A percentile compares a stretch with the other conserved stretches of the same genome.
Evolutionary conservation across 768 basidiomycete species (phyloP).

Genomic region (Leccinum pellstonianum): DNA sequence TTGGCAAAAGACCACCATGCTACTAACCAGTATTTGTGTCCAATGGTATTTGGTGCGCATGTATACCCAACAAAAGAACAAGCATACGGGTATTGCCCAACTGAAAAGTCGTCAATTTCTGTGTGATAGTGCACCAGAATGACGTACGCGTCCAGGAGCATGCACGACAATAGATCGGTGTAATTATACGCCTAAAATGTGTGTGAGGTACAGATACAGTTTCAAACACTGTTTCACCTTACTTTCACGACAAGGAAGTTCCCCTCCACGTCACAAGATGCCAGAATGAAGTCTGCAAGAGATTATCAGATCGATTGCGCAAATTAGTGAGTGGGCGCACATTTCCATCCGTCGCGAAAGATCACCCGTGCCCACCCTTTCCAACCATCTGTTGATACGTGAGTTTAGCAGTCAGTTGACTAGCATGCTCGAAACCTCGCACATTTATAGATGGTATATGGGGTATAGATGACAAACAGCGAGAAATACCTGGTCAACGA

Average conservation of each 20-base stretch:
- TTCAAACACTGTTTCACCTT: neutral
- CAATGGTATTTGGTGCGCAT: conserved; percentile 79
- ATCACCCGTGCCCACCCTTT: conserved; percentile 80
- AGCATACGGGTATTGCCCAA: conserved; percentile 87
- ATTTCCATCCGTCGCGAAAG: conserved; percentile 82
- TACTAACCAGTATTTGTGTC: conserved; percentile 72
- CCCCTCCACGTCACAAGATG: conserved; percentile 81
- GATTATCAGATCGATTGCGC: conserved; percentile 5
- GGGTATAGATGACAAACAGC: conserved; percentile 73
- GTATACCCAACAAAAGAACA: conserved; percentile 82
- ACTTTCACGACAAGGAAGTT: conserved; percentile 86
- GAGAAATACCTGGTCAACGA: conserved; percentile 63
- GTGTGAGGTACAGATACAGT: neutral
- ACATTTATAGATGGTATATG: conserved; percentile 90
- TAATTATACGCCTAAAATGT: conserved; percentile 69
- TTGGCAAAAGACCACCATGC: neutral
- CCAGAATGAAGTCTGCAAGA: conserved; percentile 67
- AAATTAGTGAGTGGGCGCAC: conserved; percentile 38
- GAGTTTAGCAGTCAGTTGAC: neutral
- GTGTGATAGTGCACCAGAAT: neutral
- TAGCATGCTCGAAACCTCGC: conserved; percentile 24
- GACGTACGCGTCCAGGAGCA: conserved; percentile 84
- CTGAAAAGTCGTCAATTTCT: conserved; percentile 34
- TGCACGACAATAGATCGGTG: conserved; percentile 84
- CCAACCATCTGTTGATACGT: conserved; percentile 59